Base-by-base conservation (phyloP, 495 filamentous ascomycete species). In the Tetracladium setigerum region DNA sequence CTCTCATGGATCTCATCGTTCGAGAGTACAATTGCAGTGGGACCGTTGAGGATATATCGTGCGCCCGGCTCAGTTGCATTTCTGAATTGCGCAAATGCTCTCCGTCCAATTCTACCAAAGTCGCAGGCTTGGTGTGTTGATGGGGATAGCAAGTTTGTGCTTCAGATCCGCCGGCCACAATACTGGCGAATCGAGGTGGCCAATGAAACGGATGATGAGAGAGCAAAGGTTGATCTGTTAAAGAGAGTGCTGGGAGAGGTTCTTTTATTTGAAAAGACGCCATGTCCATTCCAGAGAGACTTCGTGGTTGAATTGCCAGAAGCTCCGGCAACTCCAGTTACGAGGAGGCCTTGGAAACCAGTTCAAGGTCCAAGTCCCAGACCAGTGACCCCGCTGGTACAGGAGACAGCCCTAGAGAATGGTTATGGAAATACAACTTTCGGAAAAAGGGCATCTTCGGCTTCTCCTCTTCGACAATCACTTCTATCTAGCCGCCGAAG, bases 121-220 rank as follows among this genome's bases (percentile, higher is more conserved):
- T 91, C 85, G 15, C 86, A 92, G 60, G 92, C 81, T 50, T 95
- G 89, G 89, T 92, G 86, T 64, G 86, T 95, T 16, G 86, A 95
- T 60, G 84, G 84, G 37, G 79, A 82, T 33, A 72, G 69, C 62
- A 89, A 82, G 50, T 95, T 92, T 56, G 83, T 92, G 5, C 57
- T 95, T 50, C 83, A 87, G 45, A 85, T 92, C 42, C 76, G 86
- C 30, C 74, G 80, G 22, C 78, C 88, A 13, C 82, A 82, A 38
- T 95, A 89, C 58, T 95, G 91, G 71, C 80, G 89, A 36, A 92
- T 95, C 54, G 89, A 95, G 55, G 61, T 95, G 7, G 86, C 89
- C 2, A 70, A 76, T 34, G 66, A 67, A 12, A 74, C 73, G 0
- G 62, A 72, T 0, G 79, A 83, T 18, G 79, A 92, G 47, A 65